Base-by-base conservation (phyloP, 116 monocot genomes). In the Zostera marina region DNA sequence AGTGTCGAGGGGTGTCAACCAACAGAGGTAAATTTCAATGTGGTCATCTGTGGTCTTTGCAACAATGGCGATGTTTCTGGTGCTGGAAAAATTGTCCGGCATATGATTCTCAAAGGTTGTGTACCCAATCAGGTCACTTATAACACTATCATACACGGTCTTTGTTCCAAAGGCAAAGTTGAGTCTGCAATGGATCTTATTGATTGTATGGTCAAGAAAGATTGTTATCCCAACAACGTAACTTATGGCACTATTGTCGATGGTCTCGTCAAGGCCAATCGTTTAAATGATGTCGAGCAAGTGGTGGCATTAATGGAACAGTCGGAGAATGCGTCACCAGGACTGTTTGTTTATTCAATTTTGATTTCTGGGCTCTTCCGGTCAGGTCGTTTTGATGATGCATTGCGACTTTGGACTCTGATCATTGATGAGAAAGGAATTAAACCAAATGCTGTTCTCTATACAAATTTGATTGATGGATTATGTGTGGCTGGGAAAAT, bases 91-190 rank as follows among this genome's bases (percentile, higher is more conserved):
- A 66, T 94, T 38, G 64, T 65, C 53, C 69, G 69, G 20, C 72
- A 74, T 58, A 94, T 94, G 94, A 61, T 75, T 43, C 84, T 84
- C 53, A 94, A 94, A 69, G 85, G 75, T 22, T 88, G 94, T 52
- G 53, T 66, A 14, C 88, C 84, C 20, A 84, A 78, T 17, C 56
- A 71, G 39, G 73, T 81, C 14, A 94, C 88, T 22, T 94, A 81
- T 77, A 94, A 94, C 56, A 85, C 84, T 7, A 51, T 94, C 26
- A 61, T 94, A 11, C 94, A 88, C 40, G 84, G 84, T 11, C 75
- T 94, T 24, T 72, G 74, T 58, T 63, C 73, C 7, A 69, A 67
- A 32, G 85, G 79, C 17, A 75, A 73, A 45, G 60, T 85, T 48
- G 65, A 76, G 23, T 53, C 79, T 21, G 81, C 94, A 0, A 47